Evolutionary conservation across 2,329 filamentous ascomycete genomes (phyloP).

Genomic region (Cordyceps militaris): DNA sequence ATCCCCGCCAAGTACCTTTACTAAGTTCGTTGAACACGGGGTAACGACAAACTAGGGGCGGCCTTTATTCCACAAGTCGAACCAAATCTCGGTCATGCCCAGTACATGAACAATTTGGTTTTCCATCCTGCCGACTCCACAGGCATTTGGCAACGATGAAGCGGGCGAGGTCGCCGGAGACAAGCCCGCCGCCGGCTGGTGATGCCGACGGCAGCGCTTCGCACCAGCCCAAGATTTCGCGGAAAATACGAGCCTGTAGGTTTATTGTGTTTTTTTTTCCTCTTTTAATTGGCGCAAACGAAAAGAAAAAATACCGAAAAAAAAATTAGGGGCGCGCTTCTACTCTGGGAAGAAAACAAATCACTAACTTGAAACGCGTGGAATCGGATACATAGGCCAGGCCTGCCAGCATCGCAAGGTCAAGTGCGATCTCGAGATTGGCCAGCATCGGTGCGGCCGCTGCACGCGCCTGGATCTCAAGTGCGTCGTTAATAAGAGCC

Average conservation of each 20-base stretch:
- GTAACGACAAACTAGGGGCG: background rate
- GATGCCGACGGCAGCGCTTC: background rate
- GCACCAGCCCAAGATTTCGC: slow-evolving; percentile 25
- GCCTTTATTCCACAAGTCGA: slow-evolving; percentile 8
- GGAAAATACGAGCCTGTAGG: slow-evolving; percentile 28
- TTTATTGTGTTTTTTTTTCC: background rate
- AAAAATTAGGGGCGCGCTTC: too few species aligned
- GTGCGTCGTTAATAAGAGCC: slow-evolving; percentile 48
- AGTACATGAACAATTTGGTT: too few species aligned
- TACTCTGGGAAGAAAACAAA: too few species aligned
- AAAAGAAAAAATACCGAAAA: too few species aligned
- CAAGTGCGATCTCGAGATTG: slow-evolving; percentile 42
- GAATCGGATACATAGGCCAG: slow-evolving; percentile 19
- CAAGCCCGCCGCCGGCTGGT: slow-evolving; percentile 15
- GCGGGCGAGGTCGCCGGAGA: slow-evolving; percentile 17
- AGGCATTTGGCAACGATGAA: slow-evolving; percentile 16
- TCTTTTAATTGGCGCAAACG: too few species aligned
- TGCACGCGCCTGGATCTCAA: slow-evolving; percentile 42
- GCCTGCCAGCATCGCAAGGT: slow-evolving; percentile 50
- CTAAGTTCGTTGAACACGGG: too few species aligned
- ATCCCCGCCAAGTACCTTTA: background rate
- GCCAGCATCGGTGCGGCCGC: slow-evolving; percentile 39
- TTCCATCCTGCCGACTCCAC: slow-evolving; percentile 12
- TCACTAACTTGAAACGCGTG: background rate
- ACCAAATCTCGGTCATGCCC: too few species aligned